These are phyloP conservation scores for Inonotus hispidus DNA, from an alignment of 1,284 basidiomycete genomes.

Conservation along the genomic window DNA sequence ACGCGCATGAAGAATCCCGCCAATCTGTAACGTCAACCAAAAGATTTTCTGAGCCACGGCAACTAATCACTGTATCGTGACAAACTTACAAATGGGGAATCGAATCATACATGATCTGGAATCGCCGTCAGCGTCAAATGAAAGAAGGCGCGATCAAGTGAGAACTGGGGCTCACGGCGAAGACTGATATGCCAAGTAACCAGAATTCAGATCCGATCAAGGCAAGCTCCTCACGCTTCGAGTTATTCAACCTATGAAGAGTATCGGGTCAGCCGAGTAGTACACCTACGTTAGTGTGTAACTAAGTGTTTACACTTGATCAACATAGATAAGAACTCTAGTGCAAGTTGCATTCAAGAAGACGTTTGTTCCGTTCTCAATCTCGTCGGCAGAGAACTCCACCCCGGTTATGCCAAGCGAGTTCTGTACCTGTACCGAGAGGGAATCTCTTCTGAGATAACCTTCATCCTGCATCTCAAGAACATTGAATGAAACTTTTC, in stretches of 20 bases:
- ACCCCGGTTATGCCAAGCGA: constrained; percentile 21
- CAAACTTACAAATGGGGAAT: constrained; percentile 39
- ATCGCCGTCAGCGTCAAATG: background rate
- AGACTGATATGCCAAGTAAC: constrained; percentile 49
- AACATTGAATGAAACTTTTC: background rate
- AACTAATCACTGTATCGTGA: too few species aligned
- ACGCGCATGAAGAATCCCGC: constrained; percentile 44
- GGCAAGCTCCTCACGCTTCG: constrained; percentile 45
- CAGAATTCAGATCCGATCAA: constrained; percentile 52
- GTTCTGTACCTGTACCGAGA: background rate
- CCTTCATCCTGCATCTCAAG: background rate
- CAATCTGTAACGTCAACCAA: constrained; percentile 20
- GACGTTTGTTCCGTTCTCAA: constrained; percentile 2
- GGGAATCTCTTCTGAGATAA: background rate
- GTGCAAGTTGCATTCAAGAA: constrained; percentile 35
- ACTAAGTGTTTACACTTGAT: constrained; percentile 19
- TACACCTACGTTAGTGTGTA: background rate
- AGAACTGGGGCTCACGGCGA: constrained; percentile 27
- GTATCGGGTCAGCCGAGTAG: background rate
- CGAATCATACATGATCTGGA: constrained; percentile 37
- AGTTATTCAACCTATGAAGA: constrained; percentile 37
- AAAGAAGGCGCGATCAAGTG: background rate
- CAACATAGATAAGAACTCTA: constrained; percentile 39
- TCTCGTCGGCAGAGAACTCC: background rate
- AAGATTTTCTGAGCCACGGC: too few species aligned